A percentile compares a stretch with the other conserved stretches of the same genome.
Evolutionary conservation across 352 stramenopile genomes (phyloP).

Genomic region (Phytophthora cactorum): DNA sequence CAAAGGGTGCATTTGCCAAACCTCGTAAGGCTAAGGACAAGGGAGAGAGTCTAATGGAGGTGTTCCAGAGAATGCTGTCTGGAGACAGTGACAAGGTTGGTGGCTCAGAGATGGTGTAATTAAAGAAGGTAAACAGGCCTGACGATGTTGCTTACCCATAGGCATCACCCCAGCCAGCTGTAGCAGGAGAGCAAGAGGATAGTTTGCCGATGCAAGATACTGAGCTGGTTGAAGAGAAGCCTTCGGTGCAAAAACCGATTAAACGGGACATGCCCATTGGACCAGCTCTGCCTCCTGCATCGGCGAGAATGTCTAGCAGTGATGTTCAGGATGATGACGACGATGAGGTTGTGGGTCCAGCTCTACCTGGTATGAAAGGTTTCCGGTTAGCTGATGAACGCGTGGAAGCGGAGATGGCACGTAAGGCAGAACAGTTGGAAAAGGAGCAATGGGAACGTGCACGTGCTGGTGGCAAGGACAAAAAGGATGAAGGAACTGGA

Average conservation of each 20-base stretch:
- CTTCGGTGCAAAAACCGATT: conserved; percentile 1
- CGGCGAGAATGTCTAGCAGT: neutral
- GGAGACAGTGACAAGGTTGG: conserved; percentile 10
- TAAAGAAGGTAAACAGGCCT: neutral
- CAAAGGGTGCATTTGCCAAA: conserved; percentile 65
- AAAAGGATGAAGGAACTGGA: conserved; percentile 14
- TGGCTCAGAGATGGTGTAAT: neutral
- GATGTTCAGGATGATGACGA: conserved; percentile 33
- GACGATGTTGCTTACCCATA: neutral
- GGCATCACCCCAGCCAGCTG: neutral
- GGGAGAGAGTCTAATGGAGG: conserved; percentile 49
- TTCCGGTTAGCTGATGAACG: conserved; percentile 73
- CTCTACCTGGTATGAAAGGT: conserved; percentile 78
- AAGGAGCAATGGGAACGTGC: conserved; percentile 69
- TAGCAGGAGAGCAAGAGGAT: neutral
- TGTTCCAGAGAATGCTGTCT: conserved; percentile 57
- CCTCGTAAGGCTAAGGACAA: conserved; percentile 18
- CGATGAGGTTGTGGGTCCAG: conserved; percentile 69
- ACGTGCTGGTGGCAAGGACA: conserved; percentile 19
- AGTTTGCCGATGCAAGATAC: neutral
- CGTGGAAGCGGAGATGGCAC: conserved; percentile 78
- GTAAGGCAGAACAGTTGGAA: conserved; percentile 57
- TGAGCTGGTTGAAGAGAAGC: conserved; percentile 22
- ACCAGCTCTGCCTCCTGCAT: conserved; percentile 49
- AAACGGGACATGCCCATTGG: conserved; percentile 57